phyloP scores from a whole-genome alignment of 1,139 yeast species.

The Pneumocystis murina region DNA sequence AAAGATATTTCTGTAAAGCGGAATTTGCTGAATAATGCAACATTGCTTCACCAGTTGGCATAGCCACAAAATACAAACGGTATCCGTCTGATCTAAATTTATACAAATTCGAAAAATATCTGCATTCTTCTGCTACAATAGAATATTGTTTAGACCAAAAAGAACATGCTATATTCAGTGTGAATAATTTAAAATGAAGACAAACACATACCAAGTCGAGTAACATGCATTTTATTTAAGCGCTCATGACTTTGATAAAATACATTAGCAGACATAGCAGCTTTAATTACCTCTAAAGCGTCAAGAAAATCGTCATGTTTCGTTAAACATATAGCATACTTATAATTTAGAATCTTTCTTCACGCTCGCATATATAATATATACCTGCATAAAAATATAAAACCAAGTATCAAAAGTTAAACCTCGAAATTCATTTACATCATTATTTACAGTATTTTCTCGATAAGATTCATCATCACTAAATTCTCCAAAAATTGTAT shows the following conservation, averaged over 20 bases:
- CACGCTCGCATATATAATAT: background rate
- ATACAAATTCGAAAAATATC: slow-evolving; percentile 48
- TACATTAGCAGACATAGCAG: slow-evolving; percentile 63
- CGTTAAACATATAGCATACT: slow-evolving; percentile 49
- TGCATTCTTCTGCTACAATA: slow-evolving; percentile 39
- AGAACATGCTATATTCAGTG: slow-evolving; percentile 40
- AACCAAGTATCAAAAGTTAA: slow-evolving; percentile 72
- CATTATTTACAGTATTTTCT: slow-evolving; percentile 22
- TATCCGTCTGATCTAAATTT: slow-evolving; percentile 63
- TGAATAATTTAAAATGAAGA: background rate
- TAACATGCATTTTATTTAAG: slow-evolving; percentile 44
- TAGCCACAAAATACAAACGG: slow-evolving; percentile 52
- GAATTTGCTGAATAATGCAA: slow-evolving; percentile 53
- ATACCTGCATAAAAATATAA: slow-evolving; percentile 50
- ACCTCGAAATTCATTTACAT: slow-evolving; percentile 53
- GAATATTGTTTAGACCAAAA: slow-evolving; percentile 39
- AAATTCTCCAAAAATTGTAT: slow-evolving; percentile 22
- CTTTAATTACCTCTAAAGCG: slow-evolving; percentile 55
- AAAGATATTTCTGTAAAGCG: slow-evolving; percentile 74
- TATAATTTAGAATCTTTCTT: background rate
- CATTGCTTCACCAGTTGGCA: slow-evolving; percentile 46
- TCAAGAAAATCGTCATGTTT: slow-evolving; percentile 49
- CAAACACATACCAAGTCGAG: slow-evolving; percentile 25
- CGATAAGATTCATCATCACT: slow-evolving; percentile 39
- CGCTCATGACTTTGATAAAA: slow-evolving; percentile 47